Evolutionary conservation across 768 basidiomycete genomes (phyloP).

Genomic region (Chiua virens): DNA sequence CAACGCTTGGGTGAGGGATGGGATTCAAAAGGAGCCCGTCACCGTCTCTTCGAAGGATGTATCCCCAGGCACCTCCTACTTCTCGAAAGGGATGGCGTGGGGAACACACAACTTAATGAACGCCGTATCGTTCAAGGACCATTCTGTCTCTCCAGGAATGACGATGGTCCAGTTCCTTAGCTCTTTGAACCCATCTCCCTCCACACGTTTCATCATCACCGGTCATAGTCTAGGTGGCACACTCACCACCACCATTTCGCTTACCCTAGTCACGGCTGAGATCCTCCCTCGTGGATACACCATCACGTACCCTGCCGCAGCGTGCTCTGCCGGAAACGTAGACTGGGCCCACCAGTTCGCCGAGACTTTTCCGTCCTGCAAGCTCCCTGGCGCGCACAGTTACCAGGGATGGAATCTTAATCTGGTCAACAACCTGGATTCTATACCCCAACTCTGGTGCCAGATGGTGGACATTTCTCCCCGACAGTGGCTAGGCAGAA

Average conservation of each 20-base stretch:
- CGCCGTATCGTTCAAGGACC: not conserved
- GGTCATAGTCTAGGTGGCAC: constrained; percentile 16
- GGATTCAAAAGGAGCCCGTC: not conserved
- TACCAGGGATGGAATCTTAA: constrained; percentile 19
- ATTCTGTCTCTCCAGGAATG: not conserved
- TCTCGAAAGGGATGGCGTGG: not conserved
- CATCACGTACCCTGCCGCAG: constrained; percentile 1
- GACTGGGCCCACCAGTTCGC: constrained; percentile 4
- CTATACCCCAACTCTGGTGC: constrained; percentile 15
- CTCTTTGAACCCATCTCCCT: not conserved
- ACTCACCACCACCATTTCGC: constrained; percentile 12
- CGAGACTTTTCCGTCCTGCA: not conserved
- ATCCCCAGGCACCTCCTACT: not conserved
- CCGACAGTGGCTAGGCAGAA: constrained; percentile 12
- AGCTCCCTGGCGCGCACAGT: not conserved
- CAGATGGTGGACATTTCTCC: not conserved
- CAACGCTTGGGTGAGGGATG: constrained; percentile 2
- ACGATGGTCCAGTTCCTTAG: constrained; percentile 10
- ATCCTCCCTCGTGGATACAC: not conserved
- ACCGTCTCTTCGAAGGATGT: not conserved
- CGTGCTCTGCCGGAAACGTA: constrained; percentile 4
- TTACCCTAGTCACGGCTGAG: constrained; percentile 5
- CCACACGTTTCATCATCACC: constrained; percentile 1
- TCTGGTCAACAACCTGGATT: constrained; percentile 14
- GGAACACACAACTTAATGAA: constrained; percentile 4